phyloP scores from a whole-genome alignment of 345 rosid genomes.

The Salix arbutifolia region DNA sequence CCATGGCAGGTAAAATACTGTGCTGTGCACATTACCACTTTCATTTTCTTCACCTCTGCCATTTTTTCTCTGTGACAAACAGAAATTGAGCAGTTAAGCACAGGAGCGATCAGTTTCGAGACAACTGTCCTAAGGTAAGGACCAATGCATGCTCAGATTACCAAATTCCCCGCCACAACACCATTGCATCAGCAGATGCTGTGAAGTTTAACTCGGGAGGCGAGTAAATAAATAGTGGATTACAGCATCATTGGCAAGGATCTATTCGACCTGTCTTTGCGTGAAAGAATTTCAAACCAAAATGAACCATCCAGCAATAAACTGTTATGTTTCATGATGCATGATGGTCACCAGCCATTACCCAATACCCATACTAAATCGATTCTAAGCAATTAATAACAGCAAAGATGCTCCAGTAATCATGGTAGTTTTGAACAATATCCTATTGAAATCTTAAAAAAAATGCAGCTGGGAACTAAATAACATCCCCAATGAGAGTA shows the following conservation, averaged over 20 bases:
- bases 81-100: slow-evolving; percentile 2
- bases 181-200: not conserved
- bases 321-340: not conserved
- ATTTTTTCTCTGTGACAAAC: slow-evolving; percentile 66
- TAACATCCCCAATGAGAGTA: not conserved
- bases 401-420: not conserved
- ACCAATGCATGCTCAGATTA: not conserved
- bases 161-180: not conserved
- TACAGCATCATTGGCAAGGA: not conserved
- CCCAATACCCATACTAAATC: not conserved
- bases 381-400: not conserved
- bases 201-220: not conserved
- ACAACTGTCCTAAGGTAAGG: not conserved
- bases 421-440: not conserved
- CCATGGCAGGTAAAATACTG: slow-evolving; percentile 3
- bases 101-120: not conserved
- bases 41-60: slow-evolving; percentile 63
- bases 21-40: not conserved
- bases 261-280: not conserved
- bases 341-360: not conserved
- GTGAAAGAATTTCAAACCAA: not conserved
- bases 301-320: not conserved
- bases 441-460: not conserved
- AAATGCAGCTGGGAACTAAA: not conserved
- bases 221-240: not conserved